Base-by-base conservation (phyloP, 169 alveolate species). In the Ichthyophthirius multifiliis region DNA sequence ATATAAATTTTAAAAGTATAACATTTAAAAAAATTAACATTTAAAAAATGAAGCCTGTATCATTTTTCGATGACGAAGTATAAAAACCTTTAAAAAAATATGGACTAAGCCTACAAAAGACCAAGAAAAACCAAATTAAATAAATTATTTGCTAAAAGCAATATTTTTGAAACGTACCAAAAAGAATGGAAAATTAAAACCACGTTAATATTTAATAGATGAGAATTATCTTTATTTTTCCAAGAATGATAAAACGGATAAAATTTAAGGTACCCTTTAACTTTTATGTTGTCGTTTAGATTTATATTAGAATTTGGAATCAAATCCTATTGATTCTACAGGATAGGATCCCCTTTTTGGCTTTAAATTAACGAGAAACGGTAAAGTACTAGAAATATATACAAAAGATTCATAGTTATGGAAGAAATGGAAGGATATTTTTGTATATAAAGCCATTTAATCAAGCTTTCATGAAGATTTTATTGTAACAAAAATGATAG, bases 381-480 rank as follows among this genome's bases (percentile, higher is more conserved):
- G 75, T 55, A 32, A 48, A 34, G 10, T 34, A 39, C 3, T 55
- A 7, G 86, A 81, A 37, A 47, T 81, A 16, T 67, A 67, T 20
- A 67, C 77, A 4, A 39, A 67, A 10, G 47, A 46, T 16, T 20
- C 31, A 20, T 7, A 15, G 3, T 48, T 45, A 23, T 39, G 10
- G 4, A 39, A 55, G 12, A 71, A 32, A 10, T 43, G 74, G 74
- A 71, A 81, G 44, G 20, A 71, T 31, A 7, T 67, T 12, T 32
- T 81, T 6, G 34, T 48, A 10, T n/a, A 34, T 15, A 81, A 81
- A 63, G 65, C 65, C 16, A n/a, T 81, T 12, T 18, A 81, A 73
- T 64, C 86, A 23, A 48, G 76, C 15, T 81, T 81, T 34, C 86
- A 81, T 48, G 86, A 81, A n/a, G 86, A 81, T n/a, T 81, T 73